These are phyloP conservation scores for Sugiyamaella castrensis DNA, from an alignment of 1,139 yeast genomes.

Conservation along the genomic window DNA sequence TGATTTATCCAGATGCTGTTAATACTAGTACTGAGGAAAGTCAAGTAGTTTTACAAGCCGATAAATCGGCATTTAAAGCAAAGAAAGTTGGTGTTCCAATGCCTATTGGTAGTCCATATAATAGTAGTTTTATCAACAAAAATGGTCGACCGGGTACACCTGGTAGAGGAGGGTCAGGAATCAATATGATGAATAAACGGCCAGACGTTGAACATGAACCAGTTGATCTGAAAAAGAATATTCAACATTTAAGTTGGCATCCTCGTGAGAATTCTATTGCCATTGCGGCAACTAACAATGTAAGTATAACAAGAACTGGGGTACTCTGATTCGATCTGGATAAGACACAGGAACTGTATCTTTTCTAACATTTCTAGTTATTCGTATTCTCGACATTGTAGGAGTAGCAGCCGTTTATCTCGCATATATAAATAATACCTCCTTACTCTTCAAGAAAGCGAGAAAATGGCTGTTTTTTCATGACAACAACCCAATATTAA, in stretches of 20 bases:
- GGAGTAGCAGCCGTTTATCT: neutral
- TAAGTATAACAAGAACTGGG: conserved; percentile 55
- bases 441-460: neutral
- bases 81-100: conserved; percentile 53
- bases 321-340: neutral
- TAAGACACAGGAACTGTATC: too few relatives aligned
- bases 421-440: neutral
- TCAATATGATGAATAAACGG: conserved; percentile 34
- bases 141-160: conserved; percentile 23
- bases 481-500: neutral
- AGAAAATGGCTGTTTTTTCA: neutral
- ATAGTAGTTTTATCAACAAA: conserved; percentile 21
- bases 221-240: conserved; percentile 91
- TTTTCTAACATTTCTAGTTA: conserved; percentile 22
- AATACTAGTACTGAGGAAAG: conserved; percentile 54
- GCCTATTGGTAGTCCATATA: conserved; percentile 26
- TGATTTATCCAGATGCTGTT: conserved; percentile 85
- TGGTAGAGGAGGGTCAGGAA: conserved; percentile 28
- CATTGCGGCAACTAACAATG: conserved; percentile 95
- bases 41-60: conserved; percentile 92
- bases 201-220: conserved; percentile 66
- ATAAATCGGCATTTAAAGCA: conserved; percentile 90
- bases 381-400: conserved; percentile 43
- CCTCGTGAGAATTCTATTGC: conserved; percentile 96
- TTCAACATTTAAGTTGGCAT: conserved; percentile 97